Conservation (phyloP, 495 filamentous ascomycete genomes). For the Penicillium riverlandense region DNA sequence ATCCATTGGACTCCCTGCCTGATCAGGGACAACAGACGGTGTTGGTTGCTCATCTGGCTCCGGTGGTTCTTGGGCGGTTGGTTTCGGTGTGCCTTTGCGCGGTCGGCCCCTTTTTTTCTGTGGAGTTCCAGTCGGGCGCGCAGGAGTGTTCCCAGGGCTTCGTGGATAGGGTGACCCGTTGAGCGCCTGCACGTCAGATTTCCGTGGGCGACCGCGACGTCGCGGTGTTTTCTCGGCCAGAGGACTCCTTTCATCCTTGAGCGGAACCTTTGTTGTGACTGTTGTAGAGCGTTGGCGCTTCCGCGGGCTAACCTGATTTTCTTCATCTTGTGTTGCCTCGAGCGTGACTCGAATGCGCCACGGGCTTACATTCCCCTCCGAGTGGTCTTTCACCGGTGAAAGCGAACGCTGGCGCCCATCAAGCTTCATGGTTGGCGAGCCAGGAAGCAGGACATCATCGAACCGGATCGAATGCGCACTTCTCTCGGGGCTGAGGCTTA, state of each 20-base stretch:
- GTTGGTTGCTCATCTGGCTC: constrained; percentile 11
- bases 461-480: constrained; percentile 38
- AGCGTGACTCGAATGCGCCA: constrained; percentile 54
- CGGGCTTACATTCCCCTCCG: constrained; percentile 39
- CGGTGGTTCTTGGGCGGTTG: constrained; percentile 3
- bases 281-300: constrained; percentile 34
- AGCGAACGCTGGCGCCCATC: constrained; percentile 24
- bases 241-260: constrained; percentile 38
- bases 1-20: constrained; percentile 18
- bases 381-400: constrained; percentile 29
- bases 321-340: constrained; percentile 48
- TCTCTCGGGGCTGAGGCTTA: constrained; percentile 31
- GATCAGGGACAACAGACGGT: constrained; percentile 4
- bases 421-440: constrained; percentile 30
- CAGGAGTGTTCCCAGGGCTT: constrained; percentile 17
- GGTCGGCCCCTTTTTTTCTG: constrained; percentile 33
- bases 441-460: constrained; percentile 39
- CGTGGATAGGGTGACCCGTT: constrained; percentile 28
- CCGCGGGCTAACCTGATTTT: constrained; percentile 23
- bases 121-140: constrained; percentile 4
- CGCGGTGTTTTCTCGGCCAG: constrained; percentile 26
- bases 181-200: constrained; percentile 24
- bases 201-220: constrained; percentile 39
- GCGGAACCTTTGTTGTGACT: constrained; percentile 45
- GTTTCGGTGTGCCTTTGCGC: constrained; percentile 27